Evolutionary conservation across 768 basidiomycete genomes (phyloP), one percentile per base, ranked within the genome.

Genomic region (Mycena sanguinolenta): DNA sequence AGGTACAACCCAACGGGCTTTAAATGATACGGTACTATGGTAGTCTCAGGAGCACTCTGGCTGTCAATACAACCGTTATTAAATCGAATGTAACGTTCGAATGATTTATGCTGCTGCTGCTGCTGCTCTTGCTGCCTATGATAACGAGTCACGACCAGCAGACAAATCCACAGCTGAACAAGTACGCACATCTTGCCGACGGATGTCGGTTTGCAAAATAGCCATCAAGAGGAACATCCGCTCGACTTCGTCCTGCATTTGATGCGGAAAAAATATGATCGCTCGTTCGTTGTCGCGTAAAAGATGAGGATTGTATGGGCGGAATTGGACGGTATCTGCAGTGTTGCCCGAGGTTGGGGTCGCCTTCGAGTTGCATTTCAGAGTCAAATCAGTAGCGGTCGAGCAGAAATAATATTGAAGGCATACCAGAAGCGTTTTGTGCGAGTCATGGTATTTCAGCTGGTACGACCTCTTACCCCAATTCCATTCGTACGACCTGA

Each of bases 191-290:
- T 65, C 64, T 32, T 65, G 64, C 21, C 42, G 54, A 46, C 23
- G 36, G 9, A 65, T 44, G 25, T 65, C 54, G 3, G 42, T 65
- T 21, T 58, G 21, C 21, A 65, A 16, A 10, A 65, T 44, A 2
- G 64, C 64, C 64, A 58, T 65, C 14, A 65, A 25, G 13, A 65
- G 54, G 16, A 65, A 65, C 55, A 58, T 46, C 1, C 64, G 64
- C 42, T 55, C 64, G 7, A 19, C 16, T 42, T 39, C 86, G 61
- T 81, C 79, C n/a, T 81, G 79, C 14, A 58, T 27, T 17, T 58
- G n/a, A 7, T 13, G 16, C 39, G 58, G 38, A 14, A 58, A 39
- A 19, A 17, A 28, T 3, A 58, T 39, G 4, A 17, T n/a, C 7
- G 58, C 58, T 25, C 38, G 58, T 0, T 58, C 39, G 39, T 27